phyloP scores from a whole-genome alignment of 2,329 filamentous ascomycete species.

The Botryotinia convoluta region DNA sequence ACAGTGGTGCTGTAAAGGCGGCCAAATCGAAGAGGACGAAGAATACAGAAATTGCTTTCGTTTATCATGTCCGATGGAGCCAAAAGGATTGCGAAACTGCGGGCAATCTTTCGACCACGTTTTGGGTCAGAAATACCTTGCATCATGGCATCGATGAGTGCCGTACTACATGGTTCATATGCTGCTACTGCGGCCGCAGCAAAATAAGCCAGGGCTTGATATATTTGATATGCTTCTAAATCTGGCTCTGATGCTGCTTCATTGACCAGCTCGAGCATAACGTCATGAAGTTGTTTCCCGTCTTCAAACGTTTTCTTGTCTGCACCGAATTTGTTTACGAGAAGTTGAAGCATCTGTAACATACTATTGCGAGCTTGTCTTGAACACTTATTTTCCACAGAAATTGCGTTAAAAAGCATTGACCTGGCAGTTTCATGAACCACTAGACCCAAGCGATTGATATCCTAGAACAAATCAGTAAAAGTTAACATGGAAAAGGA shows the following conservation, averaged over 20 bases:
- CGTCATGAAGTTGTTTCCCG: conserved; percentile 20
- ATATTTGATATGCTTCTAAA: conserved; percentile 25
- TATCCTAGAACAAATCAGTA: conserved; percentile 25
- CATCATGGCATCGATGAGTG: conserved; percentile 31
- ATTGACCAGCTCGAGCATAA: conserved; percentile 25
- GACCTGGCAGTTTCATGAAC: conserved; percentile 26
- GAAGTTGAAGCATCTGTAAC: conserved; percentile 32
- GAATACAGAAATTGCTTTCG: conserved; percentile 34
- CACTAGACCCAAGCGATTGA: conserved; percentile 21
- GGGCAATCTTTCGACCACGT: conserved; percentile 29
- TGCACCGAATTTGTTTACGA: conserved; percentile 37
- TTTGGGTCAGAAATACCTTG: conserved; percentile 24
- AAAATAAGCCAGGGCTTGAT: conserved; percentile 34
- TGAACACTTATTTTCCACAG: conserved; percentile 21
- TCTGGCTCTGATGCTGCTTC: conserved; percentile 8
- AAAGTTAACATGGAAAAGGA: background rate
- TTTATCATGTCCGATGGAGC: conserved; percentile 32
- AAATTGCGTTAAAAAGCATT: conserved; percentile 31
- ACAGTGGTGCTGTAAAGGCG: conserved; percentile 28
- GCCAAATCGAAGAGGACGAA: conserved; percentile 33
- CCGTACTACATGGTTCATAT: conserved; percentile 25
- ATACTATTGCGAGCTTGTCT: conserved; percentile 28
- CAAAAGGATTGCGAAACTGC: conserved; percentile 34
- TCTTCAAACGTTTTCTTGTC: conserved; percentile 17
- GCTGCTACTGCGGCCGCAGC: conserved; percentile 31